Evolutionary conservation across 2,329 filamentous ascomycete genomes (phyloP).

Genomic region (Colletotrichum melonis): DNA sequence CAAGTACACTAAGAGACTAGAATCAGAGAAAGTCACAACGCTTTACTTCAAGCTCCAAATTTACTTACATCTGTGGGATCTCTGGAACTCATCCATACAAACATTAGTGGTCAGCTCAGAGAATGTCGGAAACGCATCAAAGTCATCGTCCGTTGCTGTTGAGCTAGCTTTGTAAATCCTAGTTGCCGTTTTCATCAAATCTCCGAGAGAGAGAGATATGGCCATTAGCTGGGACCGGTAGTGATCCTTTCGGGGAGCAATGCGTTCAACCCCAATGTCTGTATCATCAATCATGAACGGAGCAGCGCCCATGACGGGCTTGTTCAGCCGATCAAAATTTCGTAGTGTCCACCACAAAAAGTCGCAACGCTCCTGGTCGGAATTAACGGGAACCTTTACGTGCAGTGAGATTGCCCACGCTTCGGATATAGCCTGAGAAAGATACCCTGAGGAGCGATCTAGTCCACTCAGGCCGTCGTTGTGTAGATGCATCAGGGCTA

Average conservation of each 20-base stretch:
- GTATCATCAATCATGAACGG: constrained; percentile 40
- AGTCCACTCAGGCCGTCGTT: constrained; percentile 39
- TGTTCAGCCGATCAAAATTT: constrained; percentile 39
- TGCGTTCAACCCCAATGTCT: constrained; percentile 34
- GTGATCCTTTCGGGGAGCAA: not conserved
- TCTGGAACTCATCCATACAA: constrained; percentile 23
- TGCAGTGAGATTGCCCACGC: constrained; percentile 41
- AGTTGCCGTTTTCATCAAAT: constrained; percentile 37
- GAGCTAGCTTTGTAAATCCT: constrained; percentile 38
- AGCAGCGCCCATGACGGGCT: constrained; percentile 38
- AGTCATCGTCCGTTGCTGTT: constrained; percentile 28
- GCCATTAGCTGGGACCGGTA: constrained; percentile 36
- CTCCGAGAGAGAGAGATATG: constrained; percentile 31
- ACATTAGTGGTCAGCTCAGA: constrained; percentile 3
- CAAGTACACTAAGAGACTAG: constrained; percentile 27
- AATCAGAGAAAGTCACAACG: not conserved
- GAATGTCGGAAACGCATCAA: constrained; percentile 32
- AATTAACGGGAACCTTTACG: constrained; percentile 34
- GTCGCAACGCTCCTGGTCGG: constrained; percentile 32
- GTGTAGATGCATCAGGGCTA: constrained; percentile 41
- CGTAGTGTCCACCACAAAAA: constrained; percentile 38
- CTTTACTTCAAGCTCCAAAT: not conserved
- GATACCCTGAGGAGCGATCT: constrained; percentile 38
- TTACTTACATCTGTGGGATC: constrained; percentile 32
- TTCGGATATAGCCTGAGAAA: constrained; percentile 41